A percentile compares a stretch with the other conserved stretches of the same genome.
Conservation (phyloP, 2,329 filamentous ascomycete species). For the Hypoxylon sp. region DNA sequence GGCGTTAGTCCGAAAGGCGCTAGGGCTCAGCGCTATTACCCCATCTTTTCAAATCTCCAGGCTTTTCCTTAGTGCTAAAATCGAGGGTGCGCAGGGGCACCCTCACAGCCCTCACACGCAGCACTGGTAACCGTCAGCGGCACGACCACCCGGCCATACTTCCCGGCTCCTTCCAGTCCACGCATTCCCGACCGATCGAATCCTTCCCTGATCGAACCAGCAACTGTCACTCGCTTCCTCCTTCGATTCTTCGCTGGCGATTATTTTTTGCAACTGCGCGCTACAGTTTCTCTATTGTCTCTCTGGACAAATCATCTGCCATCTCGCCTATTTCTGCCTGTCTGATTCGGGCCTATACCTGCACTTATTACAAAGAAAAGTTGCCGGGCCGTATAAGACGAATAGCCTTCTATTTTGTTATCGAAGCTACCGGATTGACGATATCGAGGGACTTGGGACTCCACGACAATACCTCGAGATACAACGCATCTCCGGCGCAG, state of each 20-base stretch:
- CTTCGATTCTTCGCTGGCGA: constrained; percentile 31
- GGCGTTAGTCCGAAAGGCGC: constrained; percentile 20
- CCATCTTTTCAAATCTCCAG: constrained; percentile 42
- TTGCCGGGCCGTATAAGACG: constrained; percentile 16
- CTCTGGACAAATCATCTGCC: constrained; percentile 10
- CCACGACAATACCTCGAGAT: constrained; percentile 15
- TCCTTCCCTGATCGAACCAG: constrained; percentile 37
- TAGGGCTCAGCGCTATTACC: constrained; percentile 32
- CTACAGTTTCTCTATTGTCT: not conserved
- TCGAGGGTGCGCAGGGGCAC: constrained; percentile 17
- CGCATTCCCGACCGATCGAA: constrained; percentile 39
- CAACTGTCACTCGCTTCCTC: constrained; percentile 37
- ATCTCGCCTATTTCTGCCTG: constrained; percentile 9
- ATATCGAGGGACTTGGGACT: constrained; percentile 27
- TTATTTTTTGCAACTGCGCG: constrained; percentile 12
- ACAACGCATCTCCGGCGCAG: not conserved
- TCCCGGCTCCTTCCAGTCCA: constrained; percentile 38
- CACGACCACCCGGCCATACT: constrained; percentile 34
- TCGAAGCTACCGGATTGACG: constrained; percentile 30
- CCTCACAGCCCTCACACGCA: not conserved
- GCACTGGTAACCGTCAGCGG: constrained; percentile 26
- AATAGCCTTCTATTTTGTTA: constrained; percentile 15
- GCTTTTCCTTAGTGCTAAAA: constrained; percentile 30
- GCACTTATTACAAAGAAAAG: constrained; percentile 21
- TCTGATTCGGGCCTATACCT: constrained; percentile 4